These are phyloP conservation scores for Prunus mongolica DNA, from an alignment of 306 rosid genomes.

Conservation along the genomic window DNA sequence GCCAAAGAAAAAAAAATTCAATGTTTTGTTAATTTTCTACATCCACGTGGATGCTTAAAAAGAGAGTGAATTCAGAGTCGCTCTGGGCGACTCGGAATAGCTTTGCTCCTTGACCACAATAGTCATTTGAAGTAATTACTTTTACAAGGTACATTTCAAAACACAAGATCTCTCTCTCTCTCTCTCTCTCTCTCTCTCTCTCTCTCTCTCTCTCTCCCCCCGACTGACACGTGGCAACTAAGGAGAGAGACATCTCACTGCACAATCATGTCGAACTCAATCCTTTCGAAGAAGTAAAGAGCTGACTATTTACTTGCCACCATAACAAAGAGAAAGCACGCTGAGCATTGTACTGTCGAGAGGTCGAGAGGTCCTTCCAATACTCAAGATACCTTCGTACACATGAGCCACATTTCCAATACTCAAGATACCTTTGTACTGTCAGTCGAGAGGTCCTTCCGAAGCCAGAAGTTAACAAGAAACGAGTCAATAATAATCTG, in stretches of 20 bases:
- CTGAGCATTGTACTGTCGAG: background rate
- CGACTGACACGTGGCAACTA: background rate
- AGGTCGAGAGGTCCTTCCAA: no score
- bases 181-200: no score
- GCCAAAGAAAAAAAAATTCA: no score
- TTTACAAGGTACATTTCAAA: background rate
- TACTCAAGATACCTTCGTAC: no score
- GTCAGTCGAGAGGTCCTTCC: conserved; percentile 30
- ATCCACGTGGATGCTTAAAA: no score
- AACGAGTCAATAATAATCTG: conserved; percentile 69
- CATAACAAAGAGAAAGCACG: conserved; percentile 1
- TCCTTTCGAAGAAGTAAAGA: background rate
- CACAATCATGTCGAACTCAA: background rate
- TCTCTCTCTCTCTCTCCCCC: background rate
- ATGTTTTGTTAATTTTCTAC: no score
- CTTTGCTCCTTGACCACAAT: background rate
- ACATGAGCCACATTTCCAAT: conserved; percentile 1
- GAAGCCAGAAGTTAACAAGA: conserved; percentile 57
- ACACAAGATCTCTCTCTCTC: background rate
- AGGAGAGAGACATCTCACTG: background rate
- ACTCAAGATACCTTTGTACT: conserved; percentile 38
- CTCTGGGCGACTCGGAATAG: no score
- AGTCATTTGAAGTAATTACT: background rate
- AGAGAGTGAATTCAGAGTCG: no score
- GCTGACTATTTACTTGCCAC: conserved; percentile 3